These are phyloP conservation scores for Breviolum minutum DNA, from an alignment of 73 alveolate genomes.

Conservation along the genomic window DNA sequence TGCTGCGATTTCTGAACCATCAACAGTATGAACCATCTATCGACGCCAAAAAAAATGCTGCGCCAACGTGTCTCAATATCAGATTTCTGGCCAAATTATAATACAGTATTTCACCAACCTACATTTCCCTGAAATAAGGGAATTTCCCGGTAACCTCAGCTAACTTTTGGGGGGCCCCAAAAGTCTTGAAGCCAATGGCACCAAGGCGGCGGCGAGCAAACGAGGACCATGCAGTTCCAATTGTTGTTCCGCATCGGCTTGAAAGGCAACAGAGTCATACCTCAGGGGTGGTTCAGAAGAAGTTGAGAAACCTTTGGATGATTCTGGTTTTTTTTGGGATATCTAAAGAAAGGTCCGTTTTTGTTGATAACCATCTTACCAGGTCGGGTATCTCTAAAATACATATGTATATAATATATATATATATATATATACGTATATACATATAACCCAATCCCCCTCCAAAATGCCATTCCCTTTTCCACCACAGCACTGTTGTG, in stretches of 20 bases:
- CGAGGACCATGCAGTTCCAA: constrained; percentile 73
- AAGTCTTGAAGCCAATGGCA: not conserved
- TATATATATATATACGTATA: not conserved
- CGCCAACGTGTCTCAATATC: too few species aligned
- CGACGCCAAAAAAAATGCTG: not conserved
- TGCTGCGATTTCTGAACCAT: too few species aligned
- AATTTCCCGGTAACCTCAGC: not conserved
- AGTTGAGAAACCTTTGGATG: not conserved
- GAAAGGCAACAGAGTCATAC: constrained; percentile 68
- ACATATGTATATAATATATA: too few species aligned
- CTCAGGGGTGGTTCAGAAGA: not conserved
- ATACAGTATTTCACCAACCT: not conserved
- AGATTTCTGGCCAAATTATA: not conserved
- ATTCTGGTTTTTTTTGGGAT: too few species aligned
- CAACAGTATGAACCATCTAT: not conserved
- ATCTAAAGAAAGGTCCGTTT: too few species aligned
- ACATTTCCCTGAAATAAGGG: not conserved
- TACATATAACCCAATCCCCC: not conserved
- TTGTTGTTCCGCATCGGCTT: constrained; percentile 57
- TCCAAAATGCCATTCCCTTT: not conserved
- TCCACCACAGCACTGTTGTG: not conserved
- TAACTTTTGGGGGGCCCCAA: too few species aligned
- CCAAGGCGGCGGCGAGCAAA: constrained; percentile 76
- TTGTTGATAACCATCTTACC: too few species aligned
- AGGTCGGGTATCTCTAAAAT: too few species aligned